These are phyloP conservation scores for Blastosporella zonata DNA, from an alignment of 1,284 basidiomycete species.

Conservation along the genomic window DNA sequence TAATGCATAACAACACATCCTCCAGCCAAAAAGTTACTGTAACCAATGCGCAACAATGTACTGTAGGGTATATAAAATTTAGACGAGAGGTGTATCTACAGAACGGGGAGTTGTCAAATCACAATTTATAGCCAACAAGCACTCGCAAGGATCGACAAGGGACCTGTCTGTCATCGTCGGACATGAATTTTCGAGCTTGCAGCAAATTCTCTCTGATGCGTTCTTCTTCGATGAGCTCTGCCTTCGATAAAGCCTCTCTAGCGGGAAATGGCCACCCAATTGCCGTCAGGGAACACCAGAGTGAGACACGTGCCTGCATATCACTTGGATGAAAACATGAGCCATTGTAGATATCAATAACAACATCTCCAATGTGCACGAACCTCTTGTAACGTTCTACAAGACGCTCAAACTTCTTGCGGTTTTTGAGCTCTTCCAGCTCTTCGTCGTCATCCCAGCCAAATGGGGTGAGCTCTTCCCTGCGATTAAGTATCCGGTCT, in stretches of 20 bases:
- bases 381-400: conserved; percentile 61
- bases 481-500: conserved; percentile 54
- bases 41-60: background rate
- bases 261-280: conserved; percentile 61
- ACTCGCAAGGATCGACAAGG: conserved; percentile 60
- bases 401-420: conserved; percentile 62
- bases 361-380: conserved; percentile 22
- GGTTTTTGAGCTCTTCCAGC: conserved; percentile 49
- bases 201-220: conserved; percentile 61
- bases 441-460: conserved; percentile 71
- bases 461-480: conserved; percentile 46
- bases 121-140: conserved; percentile 58
- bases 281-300: conserved; percentile 63
- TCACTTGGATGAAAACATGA: conserved; percentile 41
- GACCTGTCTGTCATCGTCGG: conserved; percentile 52
- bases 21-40: background rate
- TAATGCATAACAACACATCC: conserved; percentile 26
- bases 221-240: conserved; percentile 67
- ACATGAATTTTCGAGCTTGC: conserved; percentile 53
- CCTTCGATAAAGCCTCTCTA: conserved; percentile 61
- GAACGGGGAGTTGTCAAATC: conserved; percentile 8
- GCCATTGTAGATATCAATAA: background rate
- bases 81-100: conserved; percentile 1
- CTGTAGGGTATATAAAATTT: background rate
- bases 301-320: conserved; percentile 63